Conservation (phyloP, 257 asterid species). For the Rubia yunnanensis region DNA sequence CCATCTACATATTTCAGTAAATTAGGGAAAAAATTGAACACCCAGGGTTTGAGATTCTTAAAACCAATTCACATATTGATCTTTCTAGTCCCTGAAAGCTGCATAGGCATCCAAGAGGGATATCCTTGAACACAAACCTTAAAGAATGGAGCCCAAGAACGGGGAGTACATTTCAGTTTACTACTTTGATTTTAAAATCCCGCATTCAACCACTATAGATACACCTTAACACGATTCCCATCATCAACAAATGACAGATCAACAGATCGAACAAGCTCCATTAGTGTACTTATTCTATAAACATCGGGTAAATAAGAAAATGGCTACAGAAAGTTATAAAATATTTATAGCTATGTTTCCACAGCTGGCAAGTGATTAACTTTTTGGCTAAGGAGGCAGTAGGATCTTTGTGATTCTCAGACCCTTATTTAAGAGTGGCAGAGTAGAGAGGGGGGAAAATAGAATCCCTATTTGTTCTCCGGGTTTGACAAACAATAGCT, state of each 20-base stretch:
- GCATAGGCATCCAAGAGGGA: constrained; percentile 91
- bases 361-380: constrained; percentile 28
- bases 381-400: constrained; percentile 28
- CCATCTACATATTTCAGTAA: too few species aligned
- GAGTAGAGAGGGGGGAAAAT: constrained; percentile 17
- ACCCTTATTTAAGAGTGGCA: constrained; percentile 31
- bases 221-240: constrained; percentile 87
- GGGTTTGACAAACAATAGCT: not conserved
- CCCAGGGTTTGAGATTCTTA: too few species aligned
- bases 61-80: too few species aligned
- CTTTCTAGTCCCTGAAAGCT: constrained; percentile 82
- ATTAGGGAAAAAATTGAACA: too few species aligned
- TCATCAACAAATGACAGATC: constrained; percentile 95
- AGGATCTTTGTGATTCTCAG: constrained; percentile 22
- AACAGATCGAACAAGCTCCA: constrained; percentile 81
- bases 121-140: constrained; percentile 98
- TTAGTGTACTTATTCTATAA: constrained; percentile 94
- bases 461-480: not conserved
- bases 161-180: constrained; percentile 10
- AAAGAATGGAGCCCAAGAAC: constrained; percentile 12
- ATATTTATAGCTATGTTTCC: not conserved
- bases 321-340: not conserved
- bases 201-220: constrained; percentile 4
- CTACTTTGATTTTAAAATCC: not conserved
- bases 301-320: constrained; percentile 62